Evolutionary conservation across 2,329 filamentous ascomycete genomes (phyloP).

Genomic region (Phialophora chinensis): DNA sequence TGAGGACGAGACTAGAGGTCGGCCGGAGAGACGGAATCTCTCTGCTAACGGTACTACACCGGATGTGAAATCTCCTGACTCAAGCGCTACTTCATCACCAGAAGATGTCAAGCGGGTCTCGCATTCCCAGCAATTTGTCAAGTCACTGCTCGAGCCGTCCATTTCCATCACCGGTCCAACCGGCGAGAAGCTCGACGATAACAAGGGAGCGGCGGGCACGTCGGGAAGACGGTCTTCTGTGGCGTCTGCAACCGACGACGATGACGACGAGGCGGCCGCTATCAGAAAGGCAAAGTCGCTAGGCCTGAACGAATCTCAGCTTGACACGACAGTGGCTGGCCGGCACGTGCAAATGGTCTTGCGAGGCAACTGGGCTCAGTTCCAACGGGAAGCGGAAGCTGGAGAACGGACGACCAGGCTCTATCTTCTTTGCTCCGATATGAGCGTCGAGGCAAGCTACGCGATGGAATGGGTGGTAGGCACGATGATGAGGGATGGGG

Average conservation of each 20-base stretch:
- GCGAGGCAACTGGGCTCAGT: slow-evolving; percentile 75
- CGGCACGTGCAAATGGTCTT: slow-evolving; percentile 88
- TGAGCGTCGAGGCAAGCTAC: slow-evolving; percentile 92
- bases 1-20: slow-evolving; percentile 46
- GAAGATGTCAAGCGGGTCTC: slow-evolving; percentile 27
- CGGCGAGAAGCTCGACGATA: slow-evolving; percentile 46
- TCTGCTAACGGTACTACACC: slow-evolving; percentile 49
- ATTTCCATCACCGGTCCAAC: slow-evolving; percentile 41
- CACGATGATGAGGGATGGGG: slow-evolving; percentile 89
- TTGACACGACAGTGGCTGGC: slow-evolving; percentile 74
- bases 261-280: slow-evolving; percentile 81
- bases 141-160: slow-evolving; percentile 40
- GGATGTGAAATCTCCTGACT: slow-evolving; percentile 38
- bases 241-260: slow-evolving; percentile 28
- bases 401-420: slow-evolving; percentile 80
- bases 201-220: slow-evolving; percentile 47
- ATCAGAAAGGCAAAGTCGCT: slow-evolving; percentile 88
- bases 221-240: slow-evolving; percentile 22
- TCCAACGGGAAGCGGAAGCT: slow-evolving; percentile 74
- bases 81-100: slow-evolving; percentile 22
- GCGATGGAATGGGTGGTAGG: slow-evolving; percentile 98
- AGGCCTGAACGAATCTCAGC: slow-evolving; percentile 77
- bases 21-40: slow-evolving; percentile 46
- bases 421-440: slow-evolving; percentile 93
- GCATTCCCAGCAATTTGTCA: slow-evolving; percentile 28